phyloP scores from a whole-genome alignment of 1,284 basidiomycete genomes.

The Tremellales sp. region DNA sequence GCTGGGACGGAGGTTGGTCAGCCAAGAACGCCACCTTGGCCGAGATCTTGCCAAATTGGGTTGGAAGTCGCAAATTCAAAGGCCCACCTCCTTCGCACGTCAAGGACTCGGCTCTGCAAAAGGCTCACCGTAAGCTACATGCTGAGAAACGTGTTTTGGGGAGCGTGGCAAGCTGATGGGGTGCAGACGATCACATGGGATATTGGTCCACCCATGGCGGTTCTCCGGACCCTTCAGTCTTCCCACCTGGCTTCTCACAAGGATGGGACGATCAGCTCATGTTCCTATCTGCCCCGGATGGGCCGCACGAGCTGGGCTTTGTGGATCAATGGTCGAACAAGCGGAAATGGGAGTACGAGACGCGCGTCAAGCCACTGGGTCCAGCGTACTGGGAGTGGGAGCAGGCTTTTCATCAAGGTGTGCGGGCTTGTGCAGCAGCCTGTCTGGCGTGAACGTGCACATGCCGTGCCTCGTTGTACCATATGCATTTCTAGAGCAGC shows the following conservation, averaged over 20 bases:
- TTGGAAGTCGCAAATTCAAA: conserved; percentile 45
- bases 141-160: neutral
- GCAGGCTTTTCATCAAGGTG: conserved; percentile 50
- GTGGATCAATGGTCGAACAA: conserved; percentile 57
- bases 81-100: conserved; percentile 33
- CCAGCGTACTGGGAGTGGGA: conserved; percentile 59
- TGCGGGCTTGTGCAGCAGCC: conserved; percentile 24
- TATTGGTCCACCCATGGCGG: conserved; percentile 58
- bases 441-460: conserved; percentile 7
- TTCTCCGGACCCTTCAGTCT: conserved; percentile 63
- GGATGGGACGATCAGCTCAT: conserved; percentile 69
- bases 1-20: conserved; percentile 72
- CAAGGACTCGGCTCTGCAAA: conserved; percentile 46
- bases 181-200: conserved; percentile 54
- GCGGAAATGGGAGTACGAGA: conserved; percentile 53
- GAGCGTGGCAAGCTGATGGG: neutral
- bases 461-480: too few species aligned
- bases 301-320: conserved; percentile 59
- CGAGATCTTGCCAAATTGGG: conserved; percentile 58
- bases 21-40: conserved; percentile 64
- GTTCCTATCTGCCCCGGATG: conserved; percentile 50
- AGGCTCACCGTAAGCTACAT: conserved; percentile 50
- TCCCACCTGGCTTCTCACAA: conserved; percentile 59
- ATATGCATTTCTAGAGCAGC: too few species aligned
- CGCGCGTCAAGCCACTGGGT: conserved; percentile 44